Evolutionary conservation across 2,329 filamentous ascomycete genomes (phyloP), one percentile per base, ranked within the genome.

Genomic region (Emergomyces africanus): DNA sequence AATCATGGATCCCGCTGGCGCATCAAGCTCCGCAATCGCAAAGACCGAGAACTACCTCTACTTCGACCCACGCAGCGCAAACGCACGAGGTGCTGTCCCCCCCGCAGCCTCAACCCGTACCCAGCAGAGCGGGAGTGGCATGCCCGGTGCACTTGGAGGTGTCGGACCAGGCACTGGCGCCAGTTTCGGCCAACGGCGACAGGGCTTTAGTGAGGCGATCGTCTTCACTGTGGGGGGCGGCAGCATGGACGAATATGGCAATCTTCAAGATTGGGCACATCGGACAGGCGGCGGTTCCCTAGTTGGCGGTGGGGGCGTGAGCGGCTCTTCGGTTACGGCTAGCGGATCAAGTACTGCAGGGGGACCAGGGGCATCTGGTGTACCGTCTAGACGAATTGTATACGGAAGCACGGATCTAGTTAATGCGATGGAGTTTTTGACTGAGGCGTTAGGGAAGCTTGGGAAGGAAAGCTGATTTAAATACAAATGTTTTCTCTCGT

Each of bases 231-330:
- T 95, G 2, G 94, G 94, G 3, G 94, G 95, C 53, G 94, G 94
- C 48, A 96, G 90, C 70, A 97, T 99, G 89, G 94, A 99, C 66
- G 94, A 99, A 72, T 99, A 97, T 71, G 92, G 91, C 23, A 99
- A 99, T 73, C 72, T 99, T 70, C 90, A 96, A 71, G 94, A 97
- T 70, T 99, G 94, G 94, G 90, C 92, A 5, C 84, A 83, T 71
- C 81, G 92, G 64, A 90, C 89, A 3, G 80, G 75, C 56, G 77
- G 77, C 46, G 73, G 71, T 54, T 79, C 80, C 46, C 62, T 64
- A 35, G 59, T 62, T 5, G 62, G 63, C 41, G 66, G 62, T 71
- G 76, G 54, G 54, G 83, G 83, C n/a, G 18, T 53, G 33, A 74
- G 74, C 42, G 78, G 77, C 44, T 76, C 74, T 30, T 66, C 66